Conservation (phyloP, 2,329 filamentous ascomycete species). For the Curvularia sp. region DNA sequence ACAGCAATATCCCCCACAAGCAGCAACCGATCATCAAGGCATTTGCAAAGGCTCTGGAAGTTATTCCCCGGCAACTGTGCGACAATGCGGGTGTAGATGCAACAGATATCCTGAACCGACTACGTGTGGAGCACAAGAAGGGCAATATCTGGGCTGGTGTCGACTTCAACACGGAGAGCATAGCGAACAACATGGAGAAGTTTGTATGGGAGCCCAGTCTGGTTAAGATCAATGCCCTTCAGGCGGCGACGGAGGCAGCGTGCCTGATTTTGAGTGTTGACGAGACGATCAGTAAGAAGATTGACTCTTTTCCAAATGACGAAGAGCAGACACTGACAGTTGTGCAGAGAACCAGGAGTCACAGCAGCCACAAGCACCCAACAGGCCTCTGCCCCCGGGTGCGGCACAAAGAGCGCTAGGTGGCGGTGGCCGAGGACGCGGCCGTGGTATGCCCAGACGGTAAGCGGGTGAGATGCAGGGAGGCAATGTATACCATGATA, state of each 20-base stretch:
- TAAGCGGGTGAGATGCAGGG: conserved; percentile 50
- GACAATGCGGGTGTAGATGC: conserved; percentile 99
- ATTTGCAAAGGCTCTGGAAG: conserved; percentile 95
- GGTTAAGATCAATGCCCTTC: conserved; percentile 96
- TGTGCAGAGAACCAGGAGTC: conserved; percentile 85
- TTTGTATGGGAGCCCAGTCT: conserved; percentile 98
- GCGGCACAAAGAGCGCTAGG: conserved; percentile 89
- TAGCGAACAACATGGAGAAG: conserved; percentile 89
- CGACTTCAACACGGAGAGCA: conserved; percentile 90
- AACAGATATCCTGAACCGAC: conserved; percentile 94
- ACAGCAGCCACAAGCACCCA: conserved; percentile 79
- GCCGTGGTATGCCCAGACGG: conserved; percentile 79
- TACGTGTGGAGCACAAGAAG: conserved; percentile 95
- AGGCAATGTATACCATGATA: conserved; percentile 34
- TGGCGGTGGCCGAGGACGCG: conserved; percentile 74
- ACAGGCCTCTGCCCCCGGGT: conserved; percentile 66
- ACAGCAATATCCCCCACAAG: conserved; percentile 91
- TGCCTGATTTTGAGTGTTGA: conserved; percentile 96
- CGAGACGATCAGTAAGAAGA: conserved; percentile 83
- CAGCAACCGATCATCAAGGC: conserved; percentile 98
- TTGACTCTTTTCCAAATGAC: neutral
- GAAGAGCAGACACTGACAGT: conserved; percentile 26
- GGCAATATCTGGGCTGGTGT: conserved; percentile 94
- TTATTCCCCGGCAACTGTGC: conserved; percentile 95
- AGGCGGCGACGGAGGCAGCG: conserved; percentile 92